Base-by-base conservation (phyloP, 108 stramenopile species). In the Mayamaea pseudoterrestris region DNA sequence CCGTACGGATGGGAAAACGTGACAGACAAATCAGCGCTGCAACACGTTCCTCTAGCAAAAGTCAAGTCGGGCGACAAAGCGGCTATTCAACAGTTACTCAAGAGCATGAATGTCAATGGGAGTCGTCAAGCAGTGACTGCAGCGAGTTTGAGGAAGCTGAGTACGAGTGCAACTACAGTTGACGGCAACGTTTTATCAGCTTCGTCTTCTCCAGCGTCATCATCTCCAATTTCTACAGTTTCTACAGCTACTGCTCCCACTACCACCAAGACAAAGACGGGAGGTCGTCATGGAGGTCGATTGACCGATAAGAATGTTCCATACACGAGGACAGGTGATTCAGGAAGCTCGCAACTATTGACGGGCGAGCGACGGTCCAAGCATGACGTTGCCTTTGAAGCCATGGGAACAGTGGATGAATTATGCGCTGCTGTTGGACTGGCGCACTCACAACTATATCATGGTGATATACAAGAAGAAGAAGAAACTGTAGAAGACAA, bases 1-100 rank as follows among this genome's bases (percentile, higher is more conserved):
- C 91, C 91, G 13, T 95, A 78, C 44, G 93, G 90, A 12, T 88
- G 78, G 66, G 69, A 66, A 28, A 78, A 84, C 55, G 93, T 93
- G 8, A 57, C n/a, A 25, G 35, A 26, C 8, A 31, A 50, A 5
- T 17, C 40, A 11, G 39, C 35, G 41, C 21, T 18, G 34, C 34
- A 18, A 22, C 44, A 41, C 6, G n/a, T 27, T 0, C n/a, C n/a
- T n/a, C n/a, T n/a, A n/a, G 46, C 66, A 25, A 79, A 63, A 53
- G 63, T 67, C 18, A 46, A 35, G 8, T 76, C 73, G 39, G 78
- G 75, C 2, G 78, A 83, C 47, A 54, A 40, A 47, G 51, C 40
- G 34, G 52, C 48, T 3, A 62, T 65, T 12, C 35, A 40, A 14
- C n/a, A 28, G 28, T n/a, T n/a, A n/a, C n/a, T n/a, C n/a, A n/a